Conservation (phyloP, 371 early-diverging fungal species). For the Mucor velutinosus region DNA sequence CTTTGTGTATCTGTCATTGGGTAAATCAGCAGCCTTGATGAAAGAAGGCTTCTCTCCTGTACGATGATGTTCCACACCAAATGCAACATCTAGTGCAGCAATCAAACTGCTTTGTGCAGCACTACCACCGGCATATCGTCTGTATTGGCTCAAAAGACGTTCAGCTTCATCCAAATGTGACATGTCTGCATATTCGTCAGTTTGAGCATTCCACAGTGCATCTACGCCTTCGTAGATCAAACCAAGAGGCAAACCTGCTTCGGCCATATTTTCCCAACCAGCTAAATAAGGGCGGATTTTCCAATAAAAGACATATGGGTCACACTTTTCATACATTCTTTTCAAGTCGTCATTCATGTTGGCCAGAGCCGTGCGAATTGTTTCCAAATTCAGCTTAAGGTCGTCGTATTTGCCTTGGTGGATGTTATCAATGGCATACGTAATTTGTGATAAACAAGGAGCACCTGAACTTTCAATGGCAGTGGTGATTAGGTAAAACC, state of each 20-base stretch:
- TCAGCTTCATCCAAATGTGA: constrained; percentile 62
- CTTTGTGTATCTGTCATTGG: constrained; percentile 39
- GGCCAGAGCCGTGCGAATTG: constrained; percentile 59
- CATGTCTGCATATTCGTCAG: constrained; percentile 57
- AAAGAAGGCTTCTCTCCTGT: constrained; percentile 58
- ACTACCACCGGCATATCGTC: constrained; percentile 90
- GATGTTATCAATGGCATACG: constrained; percentile 59
- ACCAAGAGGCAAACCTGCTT: constrained; percentile 84
- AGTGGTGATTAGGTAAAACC: constrained; percentile 94
- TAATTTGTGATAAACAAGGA: constrained; percentile 69
- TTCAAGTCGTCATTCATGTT: constrained; percentile 67
- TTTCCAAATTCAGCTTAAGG: constrained; percentile 54
- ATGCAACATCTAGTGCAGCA: constrained; percentile 88
- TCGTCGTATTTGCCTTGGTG: constrained; percentile 51
- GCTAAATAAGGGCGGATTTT: constrained; percentile 90
- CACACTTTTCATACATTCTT: constrained; percentile 93
- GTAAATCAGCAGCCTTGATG: constrained; percentile 17
- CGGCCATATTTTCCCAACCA: constrained; percentile 92
- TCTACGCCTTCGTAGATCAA: constrained; percentile 92
- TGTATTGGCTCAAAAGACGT: constrained; percentile 57
- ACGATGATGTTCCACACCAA: constrained; percentile 90
- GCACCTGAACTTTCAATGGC: constrained; percentile 92
- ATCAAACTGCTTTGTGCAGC: constrained; percentile 95
- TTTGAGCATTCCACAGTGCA: constrained; percentile 43
- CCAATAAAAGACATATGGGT: constrained; percentile 95